Evolutionary conservation across 1,284 basidiomycete genomes (phyloP).

Genomic region (Lignosus rhinocerotis): DNA sequence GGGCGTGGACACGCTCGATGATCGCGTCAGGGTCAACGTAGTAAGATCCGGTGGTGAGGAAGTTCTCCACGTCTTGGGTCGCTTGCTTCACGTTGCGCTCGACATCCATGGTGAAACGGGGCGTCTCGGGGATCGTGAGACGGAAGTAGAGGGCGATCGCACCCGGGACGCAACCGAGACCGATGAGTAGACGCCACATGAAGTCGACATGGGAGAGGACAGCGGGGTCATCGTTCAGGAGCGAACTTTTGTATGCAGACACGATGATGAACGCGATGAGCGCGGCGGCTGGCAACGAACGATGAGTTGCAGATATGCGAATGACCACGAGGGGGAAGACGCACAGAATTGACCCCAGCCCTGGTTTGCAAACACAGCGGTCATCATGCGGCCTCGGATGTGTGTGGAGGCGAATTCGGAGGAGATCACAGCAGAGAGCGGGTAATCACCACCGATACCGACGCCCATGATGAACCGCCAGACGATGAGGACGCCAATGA

Average conservation of each 20-base stretch:
- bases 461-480: constrained; percentile 53
- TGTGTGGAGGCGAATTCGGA: constrained; percentile 65
- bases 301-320: constrained; percentile 22
- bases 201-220: constrained; percentile 52
- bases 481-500: constrained; percentile 61
- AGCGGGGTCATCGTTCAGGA: constrained; percentile 39
- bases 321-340: constrained; percentile 54
- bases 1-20: constrained; percentile 62
- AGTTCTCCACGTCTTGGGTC: constrained; percentile 64
- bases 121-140: constrained; percentile 76
- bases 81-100: constrained; percentile 82
- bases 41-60: constrained; percentile 55
- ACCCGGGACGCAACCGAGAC: constrained; percentile 69
- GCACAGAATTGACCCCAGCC: constrained; percentile 56
- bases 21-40: constrained; percentile 58
- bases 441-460: constrained; percentile 59
- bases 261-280: constrained; percentile 60
- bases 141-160: constrained; percentile 74
- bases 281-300: constrained; percentile 40
- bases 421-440: constrained; percentile 49
- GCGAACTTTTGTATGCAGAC: constrained; percentile 53
- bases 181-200: constrained; percentile 72
- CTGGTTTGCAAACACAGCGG: constrained; percentile 55
- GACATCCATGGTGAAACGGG: constrained; percentile 89
- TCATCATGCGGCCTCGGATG: constrained; percentile 57